Evolutionary conservation across 2,329 filamentous ascomycete genomes (phyloP).

Genomic region (Graphiopsis chlorocephala): DNA sequence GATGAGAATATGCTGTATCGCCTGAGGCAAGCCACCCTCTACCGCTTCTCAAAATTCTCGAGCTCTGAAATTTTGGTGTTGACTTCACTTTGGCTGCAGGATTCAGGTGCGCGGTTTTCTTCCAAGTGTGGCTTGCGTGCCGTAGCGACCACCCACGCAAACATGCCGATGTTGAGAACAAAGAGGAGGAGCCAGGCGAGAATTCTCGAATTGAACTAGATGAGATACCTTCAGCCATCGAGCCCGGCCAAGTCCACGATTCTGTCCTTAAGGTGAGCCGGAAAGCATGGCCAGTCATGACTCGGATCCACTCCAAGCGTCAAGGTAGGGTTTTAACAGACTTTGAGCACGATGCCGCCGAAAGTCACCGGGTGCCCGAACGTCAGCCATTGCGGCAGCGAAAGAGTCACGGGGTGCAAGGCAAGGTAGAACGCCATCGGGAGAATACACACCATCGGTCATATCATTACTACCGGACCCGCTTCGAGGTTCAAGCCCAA

Average conservation of each 20-base stretch:
- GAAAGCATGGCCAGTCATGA: not conserved
- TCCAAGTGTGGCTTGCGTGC: not conserved
- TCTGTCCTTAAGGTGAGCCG: not conserved
- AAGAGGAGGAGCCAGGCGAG: not conserved
- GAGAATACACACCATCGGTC: not conserved
- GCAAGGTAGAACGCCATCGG: not conserved
- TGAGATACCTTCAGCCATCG: not conserved
- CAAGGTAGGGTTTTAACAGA: not conserved
- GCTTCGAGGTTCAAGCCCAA: not conserved
- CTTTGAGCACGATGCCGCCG: not conserved
- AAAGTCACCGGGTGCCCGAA: not conserved
- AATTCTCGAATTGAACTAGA: not conserved
- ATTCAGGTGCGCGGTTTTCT: not conserved
- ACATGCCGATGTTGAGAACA: not conserved
- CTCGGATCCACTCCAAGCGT: not conserved
- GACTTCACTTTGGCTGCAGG: not conserved
- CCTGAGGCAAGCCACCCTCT: not conserved
- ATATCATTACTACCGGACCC: not conserved
- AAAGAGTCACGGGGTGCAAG: not conserved
- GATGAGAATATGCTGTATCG: not conserved
- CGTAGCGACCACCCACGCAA: not conserved
- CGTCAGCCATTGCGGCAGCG: not conserved
- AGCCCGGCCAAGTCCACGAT: not conserved
- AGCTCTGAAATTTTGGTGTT: not conserved
- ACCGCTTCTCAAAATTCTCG: not conserved